Base-by-base conservation (phyloP, 805 yeast species). In the Jamesozyma spencerorum region DNA sequence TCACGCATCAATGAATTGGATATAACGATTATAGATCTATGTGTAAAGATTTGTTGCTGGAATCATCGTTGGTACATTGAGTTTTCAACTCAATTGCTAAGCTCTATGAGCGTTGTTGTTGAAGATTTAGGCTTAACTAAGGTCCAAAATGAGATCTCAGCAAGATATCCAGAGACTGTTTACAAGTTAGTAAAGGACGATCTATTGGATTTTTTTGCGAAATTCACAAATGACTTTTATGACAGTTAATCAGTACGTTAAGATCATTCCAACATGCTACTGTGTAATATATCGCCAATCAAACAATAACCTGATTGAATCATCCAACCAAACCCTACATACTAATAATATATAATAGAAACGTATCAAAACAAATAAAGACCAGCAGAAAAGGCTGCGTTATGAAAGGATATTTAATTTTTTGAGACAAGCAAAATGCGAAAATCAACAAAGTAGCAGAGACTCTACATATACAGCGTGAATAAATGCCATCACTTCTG, bases 31-130 rank as follows among this genome's bases (percentile, higher is more conserved):
- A 67, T 88, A 44, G 86, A 81, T 42, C 65, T 81, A 18, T 63
- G 79, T 42, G 85, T 88, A 28, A 83, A 82, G 53, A 66, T 92
- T 39, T 66, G 81, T n/a, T 94, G 92, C n/a, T 94, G 97, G 97
- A 83, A 86, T 57, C 97, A 88, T 62, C 76, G 98, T 56, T 92
- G 98, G 98, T 94, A 90, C 64, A 75, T 80, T 47, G 96, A 90
- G 49, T 90, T 87, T 56, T 79, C 94, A 7, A 84, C 94, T 17
- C 67, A 68, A 36, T 66, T 86, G 36, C 56, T 79, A n/a, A 57
- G 64, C n/a, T 65, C 77, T 0, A 63, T 87, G 44, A 65, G 74
- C 17, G 73, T 70, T 40, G 66, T 86, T 41, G 78, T 85, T 18
- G 76, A 75, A 31, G 81, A 80, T 53, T 86, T 84, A 51, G 96